Evolutionary conservation across 306 rosid species (phyloP), one percentile per base, ranked within the genome.

Genomic region (Echinosophora koreensis): DNA sequence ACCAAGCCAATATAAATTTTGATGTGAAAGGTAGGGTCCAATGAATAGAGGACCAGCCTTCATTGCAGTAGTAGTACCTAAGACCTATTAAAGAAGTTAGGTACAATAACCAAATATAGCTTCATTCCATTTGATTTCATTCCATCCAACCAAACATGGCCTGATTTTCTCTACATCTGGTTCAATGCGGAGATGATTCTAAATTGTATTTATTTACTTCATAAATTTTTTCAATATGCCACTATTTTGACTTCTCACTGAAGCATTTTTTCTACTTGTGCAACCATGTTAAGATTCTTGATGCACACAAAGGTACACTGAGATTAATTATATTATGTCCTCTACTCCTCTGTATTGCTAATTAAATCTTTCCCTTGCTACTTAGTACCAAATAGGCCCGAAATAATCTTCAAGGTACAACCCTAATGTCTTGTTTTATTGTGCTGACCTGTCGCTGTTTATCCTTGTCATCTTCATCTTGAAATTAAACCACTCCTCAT

Each of bases 191-290:
- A 69, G 44, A 35, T 61, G 18, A 56, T 61, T 63, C 42, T 10
- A 50, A 60, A 54, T 44, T 80, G 52, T 49, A 58, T 46, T 17
- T 46, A 1, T 22, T 44, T 42, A 34, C 34, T 77, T 57, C 41
- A 56, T 50, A 27, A 46, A 14, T 46, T 80, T 74, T 66, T 46
- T n/a, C 47, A 56, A 1, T 66, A 9, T 73, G 6, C 5, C 74
- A 41, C 68, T 16, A 17, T 73, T 27, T 55, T 44, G 27, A 57
- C n/a, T 11, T 60, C 42, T 64, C 32, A 15, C 32, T 60, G 65
- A 46, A 35, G 37, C 37, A 12, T 35, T 16, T 16, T 51, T 70
- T 52, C 50, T 70, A 70, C 76, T 35, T 34, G 51, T 46, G 51
- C 51, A 69, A 52, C 63, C 63, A 15, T 69, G 34, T 32, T 51